Evolutionary conservation across 306 rosid species (phyloP).

Genomic region (Morella rubra): DNA sequence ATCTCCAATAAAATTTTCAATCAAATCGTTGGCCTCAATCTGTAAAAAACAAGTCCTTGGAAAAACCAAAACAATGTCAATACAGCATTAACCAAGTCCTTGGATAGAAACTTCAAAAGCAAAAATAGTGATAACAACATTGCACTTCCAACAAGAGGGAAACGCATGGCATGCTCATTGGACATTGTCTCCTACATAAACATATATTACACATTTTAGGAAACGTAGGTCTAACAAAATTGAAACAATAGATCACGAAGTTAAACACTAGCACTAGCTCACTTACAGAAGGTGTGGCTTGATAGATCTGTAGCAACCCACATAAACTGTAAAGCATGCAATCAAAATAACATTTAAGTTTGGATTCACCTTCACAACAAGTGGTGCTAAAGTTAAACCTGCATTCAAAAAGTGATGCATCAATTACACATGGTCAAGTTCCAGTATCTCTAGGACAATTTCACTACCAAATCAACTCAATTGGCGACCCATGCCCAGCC

Average conservation of each 20-base stretch:
- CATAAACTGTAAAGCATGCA: conserved; percentile 83
- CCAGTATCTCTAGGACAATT: background rate
- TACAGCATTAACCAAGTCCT: too few species aligned
- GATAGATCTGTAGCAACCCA: conserved; percentile 95
- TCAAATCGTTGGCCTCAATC: too few species aligned
- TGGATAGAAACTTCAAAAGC: too few species aligned
- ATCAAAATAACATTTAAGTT: conserved; percentile 86
- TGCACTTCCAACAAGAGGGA: too few species aligned
- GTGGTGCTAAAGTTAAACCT: conserved; percentile 95
- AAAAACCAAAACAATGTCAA: too few species aligned
- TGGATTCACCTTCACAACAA: conserved; percentile 82
- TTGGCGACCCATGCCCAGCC: background rate
- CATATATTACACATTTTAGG: too few species aligned
- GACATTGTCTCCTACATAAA: too few species aligned
- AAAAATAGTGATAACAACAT: too few species aligned
- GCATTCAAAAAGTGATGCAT: conserved; percentile 33
- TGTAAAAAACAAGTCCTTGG: too few species aligned
- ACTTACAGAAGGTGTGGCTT: conserved; percentile 91
- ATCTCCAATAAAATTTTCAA: too few species aligned
- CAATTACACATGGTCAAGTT: conserved; percentile 3
- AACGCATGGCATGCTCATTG: too few species aligned
- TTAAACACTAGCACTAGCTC: background rate
- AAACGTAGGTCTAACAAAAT: background rate
- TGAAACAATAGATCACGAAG: background rate
- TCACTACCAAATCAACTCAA: too few species aligned